Evolutionary conservation across 148 eudicot genomes (phyloP), one percentile per base, ranked within the genome.

Genomic region (Rheum nobile): DNA sequence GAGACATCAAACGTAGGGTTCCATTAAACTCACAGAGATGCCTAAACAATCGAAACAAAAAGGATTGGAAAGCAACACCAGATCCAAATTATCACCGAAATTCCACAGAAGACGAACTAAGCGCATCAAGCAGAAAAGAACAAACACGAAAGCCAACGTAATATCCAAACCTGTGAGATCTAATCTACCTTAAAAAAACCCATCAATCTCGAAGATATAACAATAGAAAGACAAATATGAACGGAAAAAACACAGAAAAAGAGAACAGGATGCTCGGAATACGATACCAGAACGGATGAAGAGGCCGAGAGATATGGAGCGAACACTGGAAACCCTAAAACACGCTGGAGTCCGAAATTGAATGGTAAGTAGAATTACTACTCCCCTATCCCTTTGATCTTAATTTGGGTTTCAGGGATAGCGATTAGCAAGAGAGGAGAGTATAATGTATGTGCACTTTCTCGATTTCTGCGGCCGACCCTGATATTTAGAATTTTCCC

Each of bases 381-480:
- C 65, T 12, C 65, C 21, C 65, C 24, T 57, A 32, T 55, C 5
- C 63, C 67, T 57, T 11, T 24, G 16, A 8, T 22, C 13, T 22
- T 10, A 54, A 4, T 54, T 24, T 1, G 67, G n/a, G n/a, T 17
- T 47, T 5, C 11, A 41, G 43, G 34, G 67, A 26, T 54, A 21
- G 61, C 61, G 21, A 54, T 8, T 2, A 24, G 19, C 0, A 46
- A 14, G 57, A 50, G 26, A 21, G n/a, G 9, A 1, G 43, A 2
- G 10, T 1, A 5, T 8, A 41, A 41, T 41, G 4, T 22, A 41
- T 41, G 4, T 22, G 57, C 57, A 21, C 57, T 50, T n/a, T 50
- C 57, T 50, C 57, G 57, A n/a, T 50, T 50, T 50, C 52, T 50
- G 14, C 57, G 57, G 26, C 57, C 57, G 57, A 50, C 57, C 57